These are phyloP conservation scores for Eucalyptus camaldulensis DNA, from an alignment of 345 rosid species.

Conservation along the genomic window DNA sequence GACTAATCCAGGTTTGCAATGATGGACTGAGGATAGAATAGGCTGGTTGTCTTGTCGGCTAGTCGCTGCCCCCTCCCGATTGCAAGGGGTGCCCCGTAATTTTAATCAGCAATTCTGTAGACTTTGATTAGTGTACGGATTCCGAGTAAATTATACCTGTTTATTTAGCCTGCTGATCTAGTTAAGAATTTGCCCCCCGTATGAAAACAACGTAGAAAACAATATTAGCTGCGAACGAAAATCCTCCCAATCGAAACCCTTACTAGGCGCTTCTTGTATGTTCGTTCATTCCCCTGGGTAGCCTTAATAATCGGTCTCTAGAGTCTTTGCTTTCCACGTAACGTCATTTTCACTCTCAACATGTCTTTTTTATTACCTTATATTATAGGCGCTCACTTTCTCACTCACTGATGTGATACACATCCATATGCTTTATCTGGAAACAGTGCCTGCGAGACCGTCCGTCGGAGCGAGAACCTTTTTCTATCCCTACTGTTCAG, in stretches of 20 bases:
- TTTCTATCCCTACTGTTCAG: not conserved
- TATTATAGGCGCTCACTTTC: not conserved
- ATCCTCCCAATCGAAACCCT: not conserved
- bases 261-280: not conserved
- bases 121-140: not conserved
- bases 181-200: not conserved
- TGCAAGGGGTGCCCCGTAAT: not conserved
- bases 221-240: not conserved
- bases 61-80: not conserved
- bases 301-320: not conserved
- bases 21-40: not conserved
- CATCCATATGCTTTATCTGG: not conserved
- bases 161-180: not conserved
- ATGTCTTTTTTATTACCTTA: not conserved
- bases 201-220: not conserved
- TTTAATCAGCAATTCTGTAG: not conserved
- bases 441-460: not conserved
- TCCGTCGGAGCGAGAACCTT: not conserved
- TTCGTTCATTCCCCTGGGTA: not conserved
- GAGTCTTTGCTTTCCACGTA: not conserved
- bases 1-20: not conserved
- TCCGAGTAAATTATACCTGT: not conserved
- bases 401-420: not conserved
- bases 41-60: not conserved
- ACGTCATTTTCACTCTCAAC: not conserved